Evolutionary conservation across 2,329 filamentous ascomycete genomes (phyloP), one percentile per base, ranked within the genome.

Genomic region (Aschersonia sp.): DNA sequence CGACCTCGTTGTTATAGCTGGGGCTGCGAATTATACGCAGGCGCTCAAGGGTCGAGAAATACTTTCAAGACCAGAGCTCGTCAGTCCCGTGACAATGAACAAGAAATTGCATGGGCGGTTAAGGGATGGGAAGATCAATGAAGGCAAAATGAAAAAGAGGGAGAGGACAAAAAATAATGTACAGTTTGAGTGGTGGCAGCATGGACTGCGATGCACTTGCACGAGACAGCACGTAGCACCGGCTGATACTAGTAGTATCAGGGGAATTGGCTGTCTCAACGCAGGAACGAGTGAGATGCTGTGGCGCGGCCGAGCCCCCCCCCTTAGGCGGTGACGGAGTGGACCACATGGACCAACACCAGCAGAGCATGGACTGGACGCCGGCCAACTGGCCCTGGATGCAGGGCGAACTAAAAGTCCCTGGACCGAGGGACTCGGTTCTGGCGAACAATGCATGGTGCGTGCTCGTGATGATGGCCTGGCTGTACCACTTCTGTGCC

Each of bases 41-140:
- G 50, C 82, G 76, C 64, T 88, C 84, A 52, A 84, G 71, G 5
- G 78, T 81, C 32, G 82, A 85, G 66, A 87, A 86, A 66, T 84
- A 86, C 77, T 87, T 20, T 20, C 20, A 20, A 20, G 20, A 20
- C 20, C 20, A 20, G 20, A 20, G 61, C 41, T 47, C 48, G 40
- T 47, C 32, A 50, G 29, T 5, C 20, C 9, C 29, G 30, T 30
- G 42, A 44, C n/a, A n/a, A 20, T 20, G n/a, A 9, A n/a, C 35
- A 40, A 9, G 9, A 40, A 43, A 43, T 5, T 40, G 5, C 30
- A 40, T 20, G 32, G 29, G 42, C 40, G 12, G 20, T 9, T 5
- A 5, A 9, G 29, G 38, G 7, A n/a, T 40, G 32, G 31, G 2
- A 32, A 5, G 31, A 35, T 9, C 12, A 9, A 45, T 38, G 40